Evolutionary conservation across 305 asterid species (phyloP), one percentile per base, ranked within the genome.

Genomic region (Solanum hybrid): DNA sequence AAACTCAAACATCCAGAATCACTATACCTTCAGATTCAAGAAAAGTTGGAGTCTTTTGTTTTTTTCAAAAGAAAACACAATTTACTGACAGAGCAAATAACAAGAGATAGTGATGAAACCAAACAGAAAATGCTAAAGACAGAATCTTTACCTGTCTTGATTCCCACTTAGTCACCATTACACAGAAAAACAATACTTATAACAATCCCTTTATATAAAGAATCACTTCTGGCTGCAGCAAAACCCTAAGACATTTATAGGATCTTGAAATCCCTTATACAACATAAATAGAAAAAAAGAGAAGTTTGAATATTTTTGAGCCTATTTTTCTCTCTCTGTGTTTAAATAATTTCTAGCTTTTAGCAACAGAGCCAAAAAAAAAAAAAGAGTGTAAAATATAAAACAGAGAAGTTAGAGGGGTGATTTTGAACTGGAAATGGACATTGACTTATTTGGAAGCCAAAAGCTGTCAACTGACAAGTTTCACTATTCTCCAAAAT

Each of bases 141-240:
- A 32, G 95, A 92, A 76, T 88, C 91, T 93, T 92, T 91, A 95
- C 97, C 96, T 91, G 94, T 93, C 91, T 89, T 91, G 93, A 91
- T 89, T 88, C 90, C 86, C 92, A 91, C 88, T 84, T 29, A 84
- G 38, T 45, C 88, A 84, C 88, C 75, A 84, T 51, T 84, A 84
- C 17, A 17, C 76, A 84, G 31, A 61, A 84, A 39, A 84, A 51
- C 27, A 45, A 31, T 84, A 84, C 76, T 84, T 51, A 84, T 29
- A 84, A 1, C 7, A 84, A 17, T 15, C 75, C 12, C 22, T 84
- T 51, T 10, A 15, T 27, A 83, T 15, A 27, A 17, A 45, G 36
- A 83, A 83, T 26, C 87, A 83, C 73, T 45, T 83, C 38, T 27
- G 12, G 75, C 37, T 27, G 38, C 75, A 85, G 22, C 31, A 85